These are phyloP conservation scores for Teratosphaeria gauchensis DNA, from an alignment of 2,329 filamentous ascomycete genomes.

Conservation along the genomic window DNA sequence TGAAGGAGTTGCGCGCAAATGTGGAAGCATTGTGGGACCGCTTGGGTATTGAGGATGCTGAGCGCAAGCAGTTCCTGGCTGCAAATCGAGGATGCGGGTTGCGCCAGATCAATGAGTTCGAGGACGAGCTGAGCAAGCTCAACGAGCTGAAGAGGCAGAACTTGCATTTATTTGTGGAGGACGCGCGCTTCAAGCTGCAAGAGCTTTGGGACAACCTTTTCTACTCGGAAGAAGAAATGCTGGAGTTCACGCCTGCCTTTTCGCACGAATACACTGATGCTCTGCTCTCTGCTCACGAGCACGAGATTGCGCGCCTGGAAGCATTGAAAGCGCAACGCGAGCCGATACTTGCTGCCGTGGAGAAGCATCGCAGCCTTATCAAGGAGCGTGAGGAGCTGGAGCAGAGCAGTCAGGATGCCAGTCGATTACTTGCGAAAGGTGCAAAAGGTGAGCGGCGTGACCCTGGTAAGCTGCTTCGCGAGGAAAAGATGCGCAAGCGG, in stretches of 20 bases:
- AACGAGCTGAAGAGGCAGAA: conserved; percentile 94
- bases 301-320: conserved; percentile 75
- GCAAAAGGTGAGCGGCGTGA: conserved; percentile 91
- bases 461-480: conserved; percentile 81
- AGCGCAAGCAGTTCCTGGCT: conserved; percentile 77
- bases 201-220: conserved; percentile 92
- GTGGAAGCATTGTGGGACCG: conserved; percentile 89
- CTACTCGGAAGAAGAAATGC: conserved; percentile 96
- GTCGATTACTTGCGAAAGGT: conserved; percentile 80
- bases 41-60: conserved; percentile 69
- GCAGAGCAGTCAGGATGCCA: conserved; percentile 90
- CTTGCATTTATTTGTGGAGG: conserved; percentile 89
- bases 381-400: conserved; percentile 78
- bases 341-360: conserved; percentile 71
- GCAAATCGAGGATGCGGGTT: conserved; percentile 84
- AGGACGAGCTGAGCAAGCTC: conserved; percentile 76
- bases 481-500: conserved; percentile 97
- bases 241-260: conserved; percentile 94
- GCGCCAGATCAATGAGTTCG: conserved; percentile 88
- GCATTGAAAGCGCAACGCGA: conserved; percentile 76
- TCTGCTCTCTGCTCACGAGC: conserved; percentile 86
- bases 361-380: conserved; percentile 72
- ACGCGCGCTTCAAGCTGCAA: conserved; percentile 80
- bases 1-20: conserved; percentile 63
- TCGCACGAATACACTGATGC: conserved; percentile 89